phyloP scores from a whole-genome alignment of 1,139 yeast genomes.

The Candida labiduridarum region DNA sequence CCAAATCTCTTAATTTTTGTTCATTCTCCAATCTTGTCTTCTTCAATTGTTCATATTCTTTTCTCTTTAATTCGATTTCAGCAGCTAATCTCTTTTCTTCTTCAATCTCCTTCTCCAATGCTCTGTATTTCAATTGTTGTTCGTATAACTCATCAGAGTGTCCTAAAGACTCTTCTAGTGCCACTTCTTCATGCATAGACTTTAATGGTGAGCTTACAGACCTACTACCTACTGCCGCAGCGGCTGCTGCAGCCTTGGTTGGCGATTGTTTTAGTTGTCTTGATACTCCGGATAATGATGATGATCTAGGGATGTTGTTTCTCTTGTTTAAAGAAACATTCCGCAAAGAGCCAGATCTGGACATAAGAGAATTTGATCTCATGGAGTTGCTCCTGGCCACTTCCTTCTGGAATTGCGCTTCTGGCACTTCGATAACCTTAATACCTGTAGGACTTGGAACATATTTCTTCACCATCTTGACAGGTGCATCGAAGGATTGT shows the following conservation, averaged over 20 bases:
- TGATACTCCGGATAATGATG: constrained; percentile 17
- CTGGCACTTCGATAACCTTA: constrained; percentile 51
- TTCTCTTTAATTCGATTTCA: constrained; percentile 32
- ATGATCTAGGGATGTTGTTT: constrained; percentile 21
- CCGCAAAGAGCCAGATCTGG: constrained; percentile 27
- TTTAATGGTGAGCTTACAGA: constrained; percentile 11
- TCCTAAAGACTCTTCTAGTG: constrained; percentile 17
- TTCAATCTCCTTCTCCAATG: constrained; percentile 30
- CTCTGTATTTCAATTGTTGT: constrained; percentile 15
- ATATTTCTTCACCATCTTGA: constrained; percentile 49
- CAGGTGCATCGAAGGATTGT: constrained; percentile 11
- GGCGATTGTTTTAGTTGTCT: constrained; percentile 1
- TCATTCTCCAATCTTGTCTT: constrained; percentile 22
- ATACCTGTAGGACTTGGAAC: constrained; percentile 53
- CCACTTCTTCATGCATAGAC: constrained; percentile 21
- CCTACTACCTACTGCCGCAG: constrained; percentile 4
- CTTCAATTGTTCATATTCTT: constrained; percentile 34
- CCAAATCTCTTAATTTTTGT: constrained; percentile 19
- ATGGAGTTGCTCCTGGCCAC: constrained; percentile 45
- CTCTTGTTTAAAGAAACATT: constrained; percentile 16
- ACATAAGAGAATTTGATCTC: constrained; percentile 21
- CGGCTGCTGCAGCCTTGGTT: background rate
- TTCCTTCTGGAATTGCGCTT: constrained; percentile 38
- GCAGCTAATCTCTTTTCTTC: constrained; percentile 34
- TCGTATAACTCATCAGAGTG: constrained; percentile 16